Evolutionary conservation across 169 alveolate genomes (phyloP), one percentile per base, ranked within the genome.

Genomic region (Cryptosporidium meleagridis): DNA sequence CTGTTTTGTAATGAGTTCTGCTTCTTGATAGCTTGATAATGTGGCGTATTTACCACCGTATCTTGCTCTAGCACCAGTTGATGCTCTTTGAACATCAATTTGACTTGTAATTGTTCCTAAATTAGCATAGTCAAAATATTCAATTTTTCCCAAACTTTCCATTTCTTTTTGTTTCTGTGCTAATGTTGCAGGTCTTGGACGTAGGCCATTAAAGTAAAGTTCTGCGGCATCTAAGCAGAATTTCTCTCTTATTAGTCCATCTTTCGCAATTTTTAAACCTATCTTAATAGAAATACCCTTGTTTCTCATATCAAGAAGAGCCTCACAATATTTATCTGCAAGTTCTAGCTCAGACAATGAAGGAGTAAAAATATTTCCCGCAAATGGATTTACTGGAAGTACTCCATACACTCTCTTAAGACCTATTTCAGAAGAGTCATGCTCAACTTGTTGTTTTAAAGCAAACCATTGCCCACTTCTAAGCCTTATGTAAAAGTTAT

Each of bases 381-480:
- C 59, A 73, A 73, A 73, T 55, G 86, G 86, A 23, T 52, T 73
- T 12, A 55, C 71, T 3, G 86, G 86, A 31, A 73, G 59, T 2
- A 48, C 37, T 3, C 86, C 86, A 18, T 52, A 65, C 2, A 73
- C 86, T 52, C 86, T 53, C 14, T 73, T 73, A n/a, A 73, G 55
- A 29, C 86, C 86, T 1, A 59, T 41, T 58, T 73, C 86, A 18
- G 52, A 37, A 53, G 86, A 73, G 18, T 73, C 86, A 21, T 73
- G 18, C 6, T 73, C 86, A 55, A 73, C 70, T 37, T 73, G 86
- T 58, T 73, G 86, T 33, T 69, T 53, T 21, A 73, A 59, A 59
- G 86, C 86, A 59, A 73, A 73, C 86, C 86, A 73, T 21, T 73
- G 86, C 16, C 86, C 86, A 35, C 72, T 59, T 37, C 71, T 73